Evolutionary conservation across 1,284 basidiomycete genomes (phyloP).

Genomic region (Ceratobasidium sp.): DNA sequence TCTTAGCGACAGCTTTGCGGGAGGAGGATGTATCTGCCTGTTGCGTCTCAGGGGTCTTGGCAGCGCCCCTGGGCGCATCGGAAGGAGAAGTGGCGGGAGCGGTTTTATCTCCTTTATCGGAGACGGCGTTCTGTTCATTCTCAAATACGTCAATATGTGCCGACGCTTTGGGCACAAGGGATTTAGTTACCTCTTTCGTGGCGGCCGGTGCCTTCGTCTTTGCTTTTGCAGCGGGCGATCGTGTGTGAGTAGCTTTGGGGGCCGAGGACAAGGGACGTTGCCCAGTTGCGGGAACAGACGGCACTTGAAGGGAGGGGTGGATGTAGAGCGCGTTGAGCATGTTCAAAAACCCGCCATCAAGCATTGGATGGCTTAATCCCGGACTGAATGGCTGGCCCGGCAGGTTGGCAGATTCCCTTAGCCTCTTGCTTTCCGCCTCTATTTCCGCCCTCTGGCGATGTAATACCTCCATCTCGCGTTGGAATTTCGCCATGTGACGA

Average conservation of each 20-base stretch:
- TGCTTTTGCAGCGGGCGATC: not conserved
- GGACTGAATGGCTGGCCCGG: not conserved
- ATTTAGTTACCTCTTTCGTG: not conserved
- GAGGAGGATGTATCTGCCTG: too few species aligned
- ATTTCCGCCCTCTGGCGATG: constrained; percentile 13
- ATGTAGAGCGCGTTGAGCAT: constrained; percentile 31
- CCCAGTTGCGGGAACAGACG: not conserved
- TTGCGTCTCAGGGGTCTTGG: too few species aligned
- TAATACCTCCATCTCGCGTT: not conserved
- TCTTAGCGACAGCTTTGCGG: constrained; percentile 14
- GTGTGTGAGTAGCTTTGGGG: not conserved
- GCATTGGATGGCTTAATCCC: constrained; percentile 19
- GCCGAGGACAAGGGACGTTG: constrained; percentile 5
- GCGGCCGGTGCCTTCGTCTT: too few species aligned
- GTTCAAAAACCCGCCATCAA: constrained; percentile 26
- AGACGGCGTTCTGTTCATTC: not conserved
- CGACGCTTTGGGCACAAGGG: not conserved
- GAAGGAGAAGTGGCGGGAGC: not conserved
- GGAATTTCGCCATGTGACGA: constrained; percentile 25
- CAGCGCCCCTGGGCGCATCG: too few species aligned
- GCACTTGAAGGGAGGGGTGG: not conserved
- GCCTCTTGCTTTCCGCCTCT: constrained; percentile 28
- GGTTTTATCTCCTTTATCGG: not conserved
- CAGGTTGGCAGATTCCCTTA: constrained; percentile 7
- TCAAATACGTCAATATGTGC: not conserved